Evolutionary conservation across 352 stramenopile genomes (phyloP).

Genomic region (Phytophthora idaei): DNA sequence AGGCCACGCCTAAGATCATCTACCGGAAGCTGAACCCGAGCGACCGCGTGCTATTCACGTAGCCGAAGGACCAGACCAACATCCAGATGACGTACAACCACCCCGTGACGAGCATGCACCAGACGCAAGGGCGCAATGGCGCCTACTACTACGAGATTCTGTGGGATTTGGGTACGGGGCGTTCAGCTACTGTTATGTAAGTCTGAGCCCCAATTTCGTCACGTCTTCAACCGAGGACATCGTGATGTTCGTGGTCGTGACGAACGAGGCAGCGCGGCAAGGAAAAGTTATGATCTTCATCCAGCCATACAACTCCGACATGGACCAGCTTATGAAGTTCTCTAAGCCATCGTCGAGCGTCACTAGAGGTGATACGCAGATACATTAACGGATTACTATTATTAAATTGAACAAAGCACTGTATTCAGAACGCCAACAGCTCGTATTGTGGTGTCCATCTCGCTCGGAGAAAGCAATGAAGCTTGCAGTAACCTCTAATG

Average conservation of each 20-base stretch:
- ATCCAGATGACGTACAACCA: slow-evolving; percentile 72
- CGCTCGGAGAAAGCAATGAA: too few species aligned
- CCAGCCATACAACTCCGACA: slow-evolving; percentile 28
- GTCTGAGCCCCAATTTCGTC: slow-evolving; percentile 37
- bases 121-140: slow-evolving; percentile 36
- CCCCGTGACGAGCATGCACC: slow-evolving; percentile 49
- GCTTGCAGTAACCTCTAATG: too few species aligned
- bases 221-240: slow-evolving; percentile 13
- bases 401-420: too few species aligned
- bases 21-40: slow-evolving; percentile 32
- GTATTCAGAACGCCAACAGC: too few species aligned
- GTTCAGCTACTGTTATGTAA: slow-evolving; percentile 61
- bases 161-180: slow-evolving; percentile 79
- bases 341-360: slow-evolving; percentile 21
- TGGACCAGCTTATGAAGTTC: slow-evolving; percentile 44
- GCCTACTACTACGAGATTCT: slow-evolving; percentile 54
- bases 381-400: too few species aligned
- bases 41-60: slow-evolving; percentile 76
- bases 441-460: too few species aligned
- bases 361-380: too few species aligned
- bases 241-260: slow-evolving; percentile 47
- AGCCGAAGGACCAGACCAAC: slow-evolving; percentile 58
- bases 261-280: slow-evolving; percentile 42
- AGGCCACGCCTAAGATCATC: slow-evolving; percentile 32
- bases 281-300: slow-evolving; percentile 32